Evolutionary conservation across 1,284 basidiomycete genomes (phyloP).

Genomic region (Ganoderma sp.): DNA sequence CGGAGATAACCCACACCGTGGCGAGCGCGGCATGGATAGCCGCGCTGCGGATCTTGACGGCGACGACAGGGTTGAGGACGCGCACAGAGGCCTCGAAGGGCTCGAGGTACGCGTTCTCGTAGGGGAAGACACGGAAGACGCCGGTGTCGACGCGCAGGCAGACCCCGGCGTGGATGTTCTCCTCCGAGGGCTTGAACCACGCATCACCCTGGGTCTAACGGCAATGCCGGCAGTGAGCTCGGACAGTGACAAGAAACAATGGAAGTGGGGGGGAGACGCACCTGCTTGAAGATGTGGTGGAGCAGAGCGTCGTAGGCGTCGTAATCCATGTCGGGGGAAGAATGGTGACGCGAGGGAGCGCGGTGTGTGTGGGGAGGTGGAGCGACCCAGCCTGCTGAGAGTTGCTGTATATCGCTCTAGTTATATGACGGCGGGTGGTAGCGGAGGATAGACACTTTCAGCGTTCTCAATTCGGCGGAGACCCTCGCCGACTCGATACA

Average conservation of each 20-base stretch:
- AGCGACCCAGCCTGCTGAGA: background rate
- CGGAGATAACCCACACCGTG: conserved; percentile 57
- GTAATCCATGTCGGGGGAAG: conserved; percentile 61
- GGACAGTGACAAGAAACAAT: background rate
- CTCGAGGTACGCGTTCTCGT: conserved; percentile 62
- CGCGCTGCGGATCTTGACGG: conserved; percentile 79
- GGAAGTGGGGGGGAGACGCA: conserved; percentile 27
- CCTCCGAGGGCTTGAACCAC: conserved; percentile 78
- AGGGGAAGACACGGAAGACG: conserved; percentile 72
- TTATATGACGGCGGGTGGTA: background rate
- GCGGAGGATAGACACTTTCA: background rate
- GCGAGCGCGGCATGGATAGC: conserved; percentile 80
- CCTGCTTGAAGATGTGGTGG: conserved; percentile 65
- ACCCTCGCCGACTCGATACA: conserved; percentile 11
- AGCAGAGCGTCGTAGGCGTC: conserved; percentile 75
- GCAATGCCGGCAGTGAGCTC: background rate
- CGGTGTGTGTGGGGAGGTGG: background rate
- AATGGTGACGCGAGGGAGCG: conserved; percentile 15
- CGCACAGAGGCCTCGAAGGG: conserved; percentile 76
- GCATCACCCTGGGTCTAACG: conserved; percentile 69
- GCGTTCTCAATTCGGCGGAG: background rate
- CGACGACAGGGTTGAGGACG: conserved; percentile 77
- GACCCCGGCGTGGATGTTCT: conserved; percentile 72
- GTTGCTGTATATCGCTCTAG: background rate
- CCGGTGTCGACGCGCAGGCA: conserved; percentile 68